These are phyloP conservation scores for Tillandsia fasciculata DNA, from an alignment of 176 grass and related monocot species.

Conservation along the genomic window DNA sequence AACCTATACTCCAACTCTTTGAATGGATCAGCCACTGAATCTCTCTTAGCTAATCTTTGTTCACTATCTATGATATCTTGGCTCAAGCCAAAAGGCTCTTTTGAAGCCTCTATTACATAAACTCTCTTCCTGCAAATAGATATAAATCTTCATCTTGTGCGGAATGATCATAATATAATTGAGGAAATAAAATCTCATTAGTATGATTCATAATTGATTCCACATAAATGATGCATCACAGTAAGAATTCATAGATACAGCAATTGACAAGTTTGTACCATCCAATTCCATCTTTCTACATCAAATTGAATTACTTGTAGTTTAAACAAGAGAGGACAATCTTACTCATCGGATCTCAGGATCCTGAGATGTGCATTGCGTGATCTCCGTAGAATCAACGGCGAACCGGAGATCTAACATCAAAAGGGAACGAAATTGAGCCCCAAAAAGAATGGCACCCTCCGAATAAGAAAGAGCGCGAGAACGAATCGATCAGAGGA, in stretches of 20 bases:
- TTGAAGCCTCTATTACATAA: slow-evolving; percentile 27
- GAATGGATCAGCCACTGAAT: slow-evolving; percentile 44
- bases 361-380: neutral
- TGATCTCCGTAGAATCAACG: neutral
- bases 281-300: too few relatives aligned
- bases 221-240: too few relatives aligned
- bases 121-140: slow-evolving; percentile 47
- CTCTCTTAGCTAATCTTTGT: slow-evolving; percentile 23
- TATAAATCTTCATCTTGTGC: too few relatives aligned
- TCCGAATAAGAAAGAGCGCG: neutral
- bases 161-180: too few relatives aligned
- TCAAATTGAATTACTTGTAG: too few relatives aligned
- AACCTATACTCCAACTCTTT: slow-evolving; percentile 64
- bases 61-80: slow-evolving; percentile 36
- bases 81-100: slow-evolving; percentile 43
- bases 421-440: neutral
- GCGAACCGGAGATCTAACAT: slow-evolving; percentile 1
- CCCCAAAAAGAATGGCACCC: neutral
- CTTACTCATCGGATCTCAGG: slow-evolving; percentile 14
- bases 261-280: too few relatives aligned
- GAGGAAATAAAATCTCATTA: too few relatives aligned
- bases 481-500: neutral
- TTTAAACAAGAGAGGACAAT: neutral
- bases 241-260: too few relatives aligned
- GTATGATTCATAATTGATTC: too few relatives aligned